These are phyloP conservation scores for Massarina eburnea DNA, from an alignment of 2,329 filamentous ascomycete genomes.

Conservation along the genomic window DNA sequence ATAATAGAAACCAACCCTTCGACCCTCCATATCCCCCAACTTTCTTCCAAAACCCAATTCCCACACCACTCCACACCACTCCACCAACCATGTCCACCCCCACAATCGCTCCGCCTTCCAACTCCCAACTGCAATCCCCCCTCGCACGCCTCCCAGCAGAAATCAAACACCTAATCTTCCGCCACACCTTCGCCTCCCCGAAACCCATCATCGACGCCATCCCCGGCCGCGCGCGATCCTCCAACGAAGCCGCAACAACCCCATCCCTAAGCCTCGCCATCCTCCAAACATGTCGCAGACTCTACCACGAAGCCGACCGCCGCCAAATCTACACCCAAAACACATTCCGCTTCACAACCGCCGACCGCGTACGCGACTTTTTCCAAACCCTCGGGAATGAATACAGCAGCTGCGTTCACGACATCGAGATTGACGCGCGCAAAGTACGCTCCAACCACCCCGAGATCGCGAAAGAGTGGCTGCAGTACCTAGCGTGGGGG, in stretches of 20 bases:
- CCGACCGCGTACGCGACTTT: conserved; percentile 33
- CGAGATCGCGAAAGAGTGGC: conserved; percentile 35
- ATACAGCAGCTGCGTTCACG: conserved; percentile 24
- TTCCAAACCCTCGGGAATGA: conserved; percentile 22
- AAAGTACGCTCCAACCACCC: conserved; percentile 28
- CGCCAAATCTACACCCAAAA: conserved; percentile 36
- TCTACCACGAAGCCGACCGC: conserved; percentile 37
- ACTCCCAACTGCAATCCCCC: conserved; percentile 34
- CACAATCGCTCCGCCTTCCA: conserved; percentile 14
- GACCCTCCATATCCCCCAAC: no score
- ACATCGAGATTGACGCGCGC: conserved; percentile 42
- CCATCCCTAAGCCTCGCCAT: conserved; percentile 28
- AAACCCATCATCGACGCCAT: conserved; percentile 30
- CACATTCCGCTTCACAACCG: conserved; percentile 40
- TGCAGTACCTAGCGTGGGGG: conserved; percentile 36
- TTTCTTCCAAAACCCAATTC: no score
- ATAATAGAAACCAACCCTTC: no score
- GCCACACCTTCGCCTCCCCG: conserved; percentile 27
- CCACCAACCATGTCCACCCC: neutral
- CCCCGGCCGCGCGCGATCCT: conserved; percentile 6
- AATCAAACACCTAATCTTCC: conserved; percentile 38
- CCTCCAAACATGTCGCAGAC: conserved; percentile 39
- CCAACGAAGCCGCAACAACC: conserved; percentile 1
- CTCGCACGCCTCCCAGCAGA: conserved; percentile 37
- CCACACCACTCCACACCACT: no score